Base-by-base conservation (phyloP, 805 yeast genomes). In the Candida hungchunana region DNA sequence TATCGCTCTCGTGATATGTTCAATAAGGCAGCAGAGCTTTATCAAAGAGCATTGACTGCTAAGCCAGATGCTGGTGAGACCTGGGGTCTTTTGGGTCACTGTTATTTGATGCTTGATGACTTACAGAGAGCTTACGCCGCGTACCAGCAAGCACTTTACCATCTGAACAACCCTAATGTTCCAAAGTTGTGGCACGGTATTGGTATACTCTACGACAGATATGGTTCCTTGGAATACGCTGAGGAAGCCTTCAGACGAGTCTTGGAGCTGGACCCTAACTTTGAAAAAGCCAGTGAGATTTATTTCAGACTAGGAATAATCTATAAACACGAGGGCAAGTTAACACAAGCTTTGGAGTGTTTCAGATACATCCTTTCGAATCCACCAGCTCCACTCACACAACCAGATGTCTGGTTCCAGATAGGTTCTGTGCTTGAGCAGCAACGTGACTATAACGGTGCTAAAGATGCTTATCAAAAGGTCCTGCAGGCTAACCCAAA, bases 181-280 rank as follows among this genome's bases (percentile, higher is more conserved):
- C 97, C 97, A 38, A 88, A 88, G 58, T 73, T 93, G 49, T 93
- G 98, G 98, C 97, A 93, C 62, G 98, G 98, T 0, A 90, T 93
- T 47, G 98, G 98, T 23, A 93, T 93, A 40, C 70, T 93, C 42
- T 93, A 93, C 60, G 98, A 93, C 61, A 71, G 98, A 36, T 93
- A 93, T 59, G 98, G 97, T 18, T 84, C 95, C 5, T 66, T 90
- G 46, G 97, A 90, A 63, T 93, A 90, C 54, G 98, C 98, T 4
- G 98, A 93, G 60, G 98, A 93, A 62, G 97, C 98, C 4, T 90
- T 93, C 64, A 94, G 94, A 27, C 79, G 95, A 51, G 98, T 93
- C 10, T 68, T 93, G 59, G 96, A 89, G 58, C 76, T 93, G 69
- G 97, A 93, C 62, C 95, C 97, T 31, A 80, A 86, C 56, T 90